These are phyloP conservation scores for Dactylellina leptospora DNA, from an alignment of 2,329 filamentous ascomycete genomes.

Conservation along the genomic window DNA sequence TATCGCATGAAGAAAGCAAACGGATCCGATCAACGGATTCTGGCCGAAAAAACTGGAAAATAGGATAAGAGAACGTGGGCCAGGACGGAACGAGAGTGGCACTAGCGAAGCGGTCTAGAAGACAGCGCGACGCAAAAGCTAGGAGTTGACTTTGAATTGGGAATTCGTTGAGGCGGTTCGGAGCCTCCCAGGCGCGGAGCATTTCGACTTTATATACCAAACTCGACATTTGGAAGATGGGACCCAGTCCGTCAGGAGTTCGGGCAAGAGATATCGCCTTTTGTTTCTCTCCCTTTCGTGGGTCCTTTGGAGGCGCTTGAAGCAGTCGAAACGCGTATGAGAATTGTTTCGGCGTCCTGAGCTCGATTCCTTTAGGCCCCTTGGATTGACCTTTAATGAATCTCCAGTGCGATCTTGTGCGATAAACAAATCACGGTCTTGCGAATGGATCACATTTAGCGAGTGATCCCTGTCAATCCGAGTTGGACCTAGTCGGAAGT, in stretches of 20 bases:
- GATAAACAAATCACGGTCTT: conserved; percentile 9
- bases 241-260: no score
- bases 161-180: background rate
- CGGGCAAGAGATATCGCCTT: conserved; percentile 9
- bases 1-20: conserved; percentile 36
- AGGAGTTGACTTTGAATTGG: conserved; percentile 10
- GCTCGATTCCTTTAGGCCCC: conserved; percentile 27
- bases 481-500: conserved; percentile 34
- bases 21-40: conserved; percentile 53
- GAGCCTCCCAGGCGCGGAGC: conserved; percentile 26
- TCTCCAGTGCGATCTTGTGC: conserved; percentile 16
- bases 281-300: background rate
- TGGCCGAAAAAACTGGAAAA: conserved; percentile 30
- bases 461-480: conserved; percentile 9
- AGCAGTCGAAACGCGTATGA: conserved; percentile 46
- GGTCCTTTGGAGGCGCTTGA: conserved; percentile 9
- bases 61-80: conserved; percentile 22
- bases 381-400: conserved; percentile 26
- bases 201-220: conserved; percentile 49
- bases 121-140: conserved; percentile 36
- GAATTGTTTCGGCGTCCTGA: conserved; percentile 34
- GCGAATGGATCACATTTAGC: conserved; percentile 13
- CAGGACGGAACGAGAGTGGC: background rate
- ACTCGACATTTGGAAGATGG: no score
- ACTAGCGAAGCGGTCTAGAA: conserved; percentile 43